Conservation (phyloP, 805 yeast species). For the Metschnikowia drakensbergensis region DNA sequence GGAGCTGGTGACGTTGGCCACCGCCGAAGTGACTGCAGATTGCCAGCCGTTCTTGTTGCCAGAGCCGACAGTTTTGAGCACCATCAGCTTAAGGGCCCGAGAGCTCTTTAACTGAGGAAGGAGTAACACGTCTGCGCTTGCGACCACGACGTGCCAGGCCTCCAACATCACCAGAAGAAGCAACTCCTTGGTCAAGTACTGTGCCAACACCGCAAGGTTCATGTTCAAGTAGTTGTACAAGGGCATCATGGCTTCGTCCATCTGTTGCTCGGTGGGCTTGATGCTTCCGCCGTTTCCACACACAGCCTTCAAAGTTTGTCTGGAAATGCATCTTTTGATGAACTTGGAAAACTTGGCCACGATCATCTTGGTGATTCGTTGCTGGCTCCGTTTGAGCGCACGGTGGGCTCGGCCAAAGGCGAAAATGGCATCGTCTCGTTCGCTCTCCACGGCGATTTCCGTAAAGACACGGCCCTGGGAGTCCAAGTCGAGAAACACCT, state of each 20-base stretch:
- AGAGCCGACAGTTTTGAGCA: conserved; percentile 14
- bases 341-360: conserved; percentile 70
- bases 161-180: conserved; percentile 65
- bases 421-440: conserved; percentile 74
- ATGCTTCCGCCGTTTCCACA: conserved; percentile 49
- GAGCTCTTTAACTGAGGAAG: conserved; percentile 65
- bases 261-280: conserved; percentile 43
- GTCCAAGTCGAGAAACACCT: conserved; percentile 55
- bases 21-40: conserved; percentile 44
- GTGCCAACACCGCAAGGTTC: conserved; percentile 62
- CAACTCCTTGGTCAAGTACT: conserved; percentile 51
- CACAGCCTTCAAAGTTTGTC: conserved; percentile 51
- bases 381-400: conserved; percentile 58
- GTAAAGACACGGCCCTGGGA: conserved; percentile 65
- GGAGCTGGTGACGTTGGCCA: conserved; percentile 47
- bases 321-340: conserved; percentile 55
- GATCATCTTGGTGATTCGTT: conserved; percentile 62
- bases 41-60: conserved; percentile 33
- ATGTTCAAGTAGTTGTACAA: conserved; percentile 69
- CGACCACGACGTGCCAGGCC: conserved; percentile 74
- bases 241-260: conserved; percentile 66
- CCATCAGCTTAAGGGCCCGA: conserved; percentile 28
- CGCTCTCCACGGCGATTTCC: conserved; percentile 73
- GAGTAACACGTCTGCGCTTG: conserved; percentile 64
- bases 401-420: conserved; percentile 75